These are phyloP conservation scores for Eucommia ulmoides DNA, from an alignment of 257 asterid genomes.

Conservation along the genomic window DNA sequence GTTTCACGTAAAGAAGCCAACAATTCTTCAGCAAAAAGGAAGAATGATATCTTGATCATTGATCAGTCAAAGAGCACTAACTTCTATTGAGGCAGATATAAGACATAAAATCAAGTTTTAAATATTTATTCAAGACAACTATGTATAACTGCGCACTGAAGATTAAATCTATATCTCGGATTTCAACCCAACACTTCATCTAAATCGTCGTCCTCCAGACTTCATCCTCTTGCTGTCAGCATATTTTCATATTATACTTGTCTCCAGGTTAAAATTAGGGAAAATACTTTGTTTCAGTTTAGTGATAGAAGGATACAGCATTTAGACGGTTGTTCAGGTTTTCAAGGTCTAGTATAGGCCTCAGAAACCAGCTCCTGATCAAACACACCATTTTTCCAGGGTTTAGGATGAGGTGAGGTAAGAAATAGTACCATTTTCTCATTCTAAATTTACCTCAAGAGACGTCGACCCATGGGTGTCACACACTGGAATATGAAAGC, in stretches of 20 bases:
- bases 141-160: no score
- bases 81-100: conserved; percentile 6
- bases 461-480: conserved; percentile 92
- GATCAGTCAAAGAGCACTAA: conserved; percentile 23
- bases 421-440: conserved; percentile 7
- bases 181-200: no score
- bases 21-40: conserved; percentile 69
- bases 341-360: conserved; percentile 86
- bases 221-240: no score
- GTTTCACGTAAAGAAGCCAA: conserved; percentile 77
- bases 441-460: conserved; percentile 51
- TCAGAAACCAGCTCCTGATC: conserved; percentile 87
- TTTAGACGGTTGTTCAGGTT: conserved; percentile 76
- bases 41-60: conserved; percentile 91
- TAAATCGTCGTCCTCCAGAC: no score
- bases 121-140: conserved; percentile 6
- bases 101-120: conserved; percentile 1
- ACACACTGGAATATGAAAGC: conserved; percentile 75
- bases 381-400: conserved; percentile 22
- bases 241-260: no score
- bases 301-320: conserved; percentile 61
- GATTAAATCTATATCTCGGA: no score
- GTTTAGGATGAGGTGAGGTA: conserved; percentile 15
- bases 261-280: no score
- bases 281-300: conserved; percentile 1